Evolutionary conservation across 768 basidiomycete genomes (phyloP), one percentile per base, ranked within the genome.

Genomic region (Butyriboletus loyo): DNA sequence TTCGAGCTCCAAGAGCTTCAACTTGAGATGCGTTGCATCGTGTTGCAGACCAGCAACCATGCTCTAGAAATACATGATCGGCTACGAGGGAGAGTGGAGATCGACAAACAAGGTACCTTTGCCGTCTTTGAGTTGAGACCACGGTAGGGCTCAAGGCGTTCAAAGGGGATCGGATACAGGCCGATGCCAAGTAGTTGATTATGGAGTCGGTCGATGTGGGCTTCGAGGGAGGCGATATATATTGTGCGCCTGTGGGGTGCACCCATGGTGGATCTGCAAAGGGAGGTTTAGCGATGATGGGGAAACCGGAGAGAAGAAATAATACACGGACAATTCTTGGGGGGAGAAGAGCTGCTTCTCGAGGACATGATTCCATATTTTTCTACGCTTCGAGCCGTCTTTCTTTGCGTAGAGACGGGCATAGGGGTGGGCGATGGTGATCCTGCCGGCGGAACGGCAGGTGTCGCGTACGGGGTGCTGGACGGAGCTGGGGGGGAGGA

Each of bases 71-170:
- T 27, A 28, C 25, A 30, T 1, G 49, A 15, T 34, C 19, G 13
- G 49, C 8, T 19, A 21, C n/a, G 55, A 15, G 22, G 27, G 7
- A 21, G 34, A 22, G 36, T 5, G 21, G 22, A 11, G 41, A 7
- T 2, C 0, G n/a, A 19, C 13, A 44, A 24, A 38, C n/a, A 4
- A 21, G 34, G 40, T 50, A 86, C 87, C 77, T 87, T 89, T 46
- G 85, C 86, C 0, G 85, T 88, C 67, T 84, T 89, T 22, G 80
- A 82, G 62, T 89, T 87, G n/a, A 89, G 73, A 6, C 87, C 87
- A 45, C 76, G 82, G 65, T 83, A 86, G 1, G 79, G 78, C 24
- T 82, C 81, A 22, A 89, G 75, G 37, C 81, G 76, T 19, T 77
- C 73, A 50, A 76, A 75, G 1, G 76, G 72, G 35, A 88, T 78